Base-by-base conservation (phyloP, 257 asterid species). In the Petunia secreta region DNA sequence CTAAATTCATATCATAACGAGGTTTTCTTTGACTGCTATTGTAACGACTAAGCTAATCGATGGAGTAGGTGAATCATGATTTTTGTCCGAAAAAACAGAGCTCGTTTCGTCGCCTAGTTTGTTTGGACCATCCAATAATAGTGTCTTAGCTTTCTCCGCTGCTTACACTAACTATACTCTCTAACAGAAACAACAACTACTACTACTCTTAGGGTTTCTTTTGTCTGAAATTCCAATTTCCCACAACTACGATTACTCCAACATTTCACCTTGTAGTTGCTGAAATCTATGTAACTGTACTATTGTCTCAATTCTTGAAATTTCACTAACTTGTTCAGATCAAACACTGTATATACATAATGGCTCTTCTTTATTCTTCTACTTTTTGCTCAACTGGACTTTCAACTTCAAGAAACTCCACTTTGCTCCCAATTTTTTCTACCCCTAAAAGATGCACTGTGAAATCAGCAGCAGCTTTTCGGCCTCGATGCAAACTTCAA, bases 351-450 rank as follows among this genome's bases (percentile, higher is more conserved):
- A 6, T 3, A 16, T 10, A 36, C 39, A 63, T 15, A 25, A 44
- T 68, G 77, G 69, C 80, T 60, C 92, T 96, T 79, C 87, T 89
- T 85, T 92, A 90, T 69, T 87, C 90, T 80, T 78, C 89, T 84
- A 84, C 88, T 76, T 76, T 89, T 80, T 85, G 91, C 93, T 90
- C 88, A 87, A 81, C 68, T 80, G 84, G 78, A 60, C 83, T 78
- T 60, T 87, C 92, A 64, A 85, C 81, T 46, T 86, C 76, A 64
- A 88, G 86, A 78, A 63, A 84, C 58, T 57, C 46, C 25, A 25
- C 25, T 71, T 84, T 80, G 40, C 81, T 80, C 59, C 50, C 82
- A 36, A 80, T 86, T 6, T 63, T 83, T 6, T 62, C 93, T 15
- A 57, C 85, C 75, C 77, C 64, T 82, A 83, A 75, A 78, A 87